phyloP scores from a whole-genome alignment of 331 rosid species.

The Telfairia occidentalis region DNA sequence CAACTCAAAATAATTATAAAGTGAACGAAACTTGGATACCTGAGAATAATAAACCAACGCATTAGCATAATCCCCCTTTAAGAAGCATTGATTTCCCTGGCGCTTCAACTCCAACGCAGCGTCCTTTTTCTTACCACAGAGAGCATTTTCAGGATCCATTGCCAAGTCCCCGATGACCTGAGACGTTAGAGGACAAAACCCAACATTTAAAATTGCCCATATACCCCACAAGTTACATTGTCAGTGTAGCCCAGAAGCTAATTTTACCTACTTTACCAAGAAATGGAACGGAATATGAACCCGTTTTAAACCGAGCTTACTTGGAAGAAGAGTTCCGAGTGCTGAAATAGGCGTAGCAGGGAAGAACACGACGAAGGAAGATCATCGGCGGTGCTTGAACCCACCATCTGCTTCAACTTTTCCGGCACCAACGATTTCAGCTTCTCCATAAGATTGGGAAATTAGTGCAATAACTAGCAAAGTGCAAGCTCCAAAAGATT shows the following conservation, averaged over 20 bases:
- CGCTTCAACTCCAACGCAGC: constrained; percentile 52
- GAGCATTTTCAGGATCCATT: constrained; percentile 30
- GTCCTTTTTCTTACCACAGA: constrained; percentile 66
- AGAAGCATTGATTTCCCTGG: constrained; percentile 56
- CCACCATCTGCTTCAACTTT: constrained; percentile 32
- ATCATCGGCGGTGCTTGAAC: constrained; percentile 28
- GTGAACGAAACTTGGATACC: constrained; percentile 24
- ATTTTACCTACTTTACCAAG: not conserved
- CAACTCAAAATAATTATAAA: not conserved
- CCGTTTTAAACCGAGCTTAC: constrained; percentile 20
- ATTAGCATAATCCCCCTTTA: constrained; percentile 28
- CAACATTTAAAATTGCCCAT: not conserved
- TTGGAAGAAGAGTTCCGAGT: constrained; percentile 48
- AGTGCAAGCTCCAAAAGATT: not conserved
- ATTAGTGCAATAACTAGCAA: not conserved
- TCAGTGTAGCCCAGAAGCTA: not conserved
- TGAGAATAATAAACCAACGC: constrained; percentile 59
- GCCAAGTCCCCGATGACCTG: constrained; percentile 51
- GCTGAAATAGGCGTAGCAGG: constrained; percentile 41
- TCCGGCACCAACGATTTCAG: constrained; percentile 60
- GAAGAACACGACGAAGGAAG: constrained; percentile 43
- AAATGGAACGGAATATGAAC: constrained; percentile 7
- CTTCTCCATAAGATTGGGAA: constrained; percentile 40
- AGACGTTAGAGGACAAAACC: not conserved
- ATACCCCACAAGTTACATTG: not conserved